phyloP scores from a whole-genome alignment of 805 yeast species.

The Saturnispora quitensis region DNA sequence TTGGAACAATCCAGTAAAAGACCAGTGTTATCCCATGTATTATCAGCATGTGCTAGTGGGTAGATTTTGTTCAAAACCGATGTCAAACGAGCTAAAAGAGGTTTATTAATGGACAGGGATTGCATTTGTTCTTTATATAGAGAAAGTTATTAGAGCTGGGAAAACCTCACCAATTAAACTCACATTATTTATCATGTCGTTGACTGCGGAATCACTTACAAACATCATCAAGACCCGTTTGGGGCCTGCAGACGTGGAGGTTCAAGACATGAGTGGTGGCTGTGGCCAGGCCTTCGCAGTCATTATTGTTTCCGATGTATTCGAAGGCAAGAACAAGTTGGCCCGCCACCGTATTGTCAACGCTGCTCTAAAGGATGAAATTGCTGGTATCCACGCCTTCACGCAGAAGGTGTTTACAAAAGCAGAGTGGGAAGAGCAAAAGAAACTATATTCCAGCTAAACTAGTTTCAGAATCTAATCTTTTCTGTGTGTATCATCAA shows the following conservation, averaged over 20 bases:
- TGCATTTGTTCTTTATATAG: background rate
- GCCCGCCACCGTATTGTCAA: slow-evolving; percentile 85
- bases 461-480: background rate
- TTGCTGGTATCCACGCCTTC: slow-evolving; percentile 85
- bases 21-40: slow-evolving; percentile 94
- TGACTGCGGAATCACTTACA: slow-evolving; percentile 33
- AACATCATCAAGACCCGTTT: slow-evolving; percentile 44
- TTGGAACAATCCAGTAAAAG: slow-evolving; percentile 63
- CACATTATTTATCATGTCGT: background rate
- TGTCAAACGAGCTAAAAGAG: background rate
- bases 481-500: background rate
- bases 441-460: slow-evolving; percentile 17
- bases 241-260: slow-evolving; percentile 58
- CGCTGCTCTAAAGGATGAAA: slow-evolving; percentile 69
- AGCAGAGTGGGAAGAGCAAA: slow-evolving; percentile 66
- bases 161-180: background rate
- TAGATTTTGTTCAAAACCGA: slow-evolving; percentile 43
- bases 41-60: slow-evolving; percentile 76
- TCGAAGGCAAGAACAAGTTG: slow-evolving; percentile 74
- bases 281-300: slow-evolving; percentile 98
- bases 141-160: background rate
- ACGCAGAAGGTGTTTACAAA: slow-evolving; percentile 86
- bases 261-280: slow-evolving; percentile 79
- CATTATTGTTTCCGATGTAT: slow-evolving; percentile 62
- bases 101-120: background rate